These are phyloP conservation scores for Debaryomyces udenii DNA, from an alignment of 1,139 yeast genomes.

Conservation along the genomic window DNA sequence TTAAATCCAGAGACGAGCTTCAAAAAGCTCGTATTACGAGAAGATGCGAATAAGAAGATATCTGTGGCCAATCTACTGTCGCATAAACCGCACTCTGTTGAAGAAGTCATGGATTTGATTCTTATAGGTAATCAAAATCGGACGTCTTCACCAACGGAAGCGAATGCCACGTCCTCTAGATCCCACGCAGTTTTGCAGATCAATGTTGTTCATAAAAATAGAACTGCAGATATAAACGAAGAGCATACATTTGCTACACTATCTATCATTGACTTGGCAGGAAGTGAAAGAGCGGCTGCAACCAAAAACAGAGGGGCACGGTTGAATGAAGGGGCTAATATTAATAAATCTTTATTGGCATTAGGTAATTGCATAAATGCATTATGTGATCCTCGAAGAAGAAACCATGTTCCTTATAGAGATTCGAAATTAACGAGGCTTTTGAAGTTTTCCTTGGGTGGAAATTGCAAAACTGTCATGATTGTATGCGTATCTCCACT, in stretches of 20 bases:
- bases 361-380: conserved; percentile 95
- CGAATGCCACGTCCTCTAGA: conserved; percentile 86
- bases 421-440: conserved; percentile 87
- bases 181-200: conserved; percentile 93
- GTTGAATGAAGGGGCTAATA: conserved; percentile 88
- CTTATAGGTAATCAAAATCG: conserved; percentile 72
- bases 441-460: conserved; percentile 88
- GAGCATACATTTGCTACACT: conserved; percentile 77
- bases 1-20: conserved; percentile 56
- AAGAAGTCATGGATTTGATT: conserved; percentile 82
- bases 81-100: conserved; percentile 65
- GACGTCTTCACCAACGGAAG: conserved; percentile 86
- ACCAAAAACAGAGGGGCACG: conserved; percentile 82
- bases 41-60: conserved; percentile 68
- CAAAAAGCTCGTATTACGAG: conserved; percentile 61
- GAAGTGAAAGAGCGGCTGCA: conserved; percentile 92
- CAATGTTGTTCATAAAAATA: conserved; percentile 63
- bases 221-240: conserved; percentile 66
- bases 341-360: conserved; percentile 83
- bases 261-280: conserved; percentile 89
- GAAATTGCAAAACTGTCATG: conserved; percentile 94
- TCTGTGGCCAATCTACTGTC: conserved; percentile 74
- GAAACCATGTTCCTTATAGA: conserved; percentile 83
- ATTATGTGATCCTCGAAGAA: conserved; percentile 68
- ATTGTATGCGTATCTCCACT: conserved; percentile 92